Conservation (phyloP, 1,139 yeast species). For the Yamadazyma diddensiae region DNA sequence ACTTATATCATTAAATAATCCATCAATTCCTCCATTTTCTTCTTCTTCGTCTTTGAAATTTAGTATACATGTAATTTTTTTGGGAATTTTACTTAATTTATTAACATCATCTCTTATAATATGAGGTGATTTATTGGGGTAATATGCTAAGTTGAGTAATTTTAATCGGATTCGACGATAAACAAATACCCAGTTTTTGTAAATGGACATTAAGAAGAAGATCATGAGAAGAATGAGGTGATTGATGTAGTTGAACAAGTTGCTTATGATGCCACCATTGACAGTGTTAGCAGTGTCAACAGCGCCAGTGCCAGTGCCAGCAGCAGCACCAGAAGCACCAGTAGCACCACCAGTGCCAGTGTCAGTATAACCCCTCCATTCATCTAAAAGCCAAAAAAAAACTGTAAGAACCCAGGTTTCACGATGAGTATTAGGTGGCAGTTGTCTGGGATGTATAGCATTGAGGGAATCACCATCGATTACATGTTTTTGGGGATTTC, state of each 20-base stretch:
- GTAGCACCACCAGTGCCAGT: background rate
- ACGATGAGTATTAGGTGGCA: constrained; percentile 6
- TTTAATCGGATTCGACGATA: constrained; percentile 58
- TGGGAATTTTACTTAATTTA: constrained; percentile 72
- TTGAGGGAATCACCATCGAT: background rate
- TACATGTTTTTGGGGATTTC: background rate
- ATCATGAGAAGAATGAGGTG: constrained; percentile 46
- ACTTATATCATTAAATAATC: constrained; percentile 70
- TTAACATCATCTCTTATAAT: constrained; percentile 81
- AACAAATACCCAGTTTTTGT: constrained; percentile 49
- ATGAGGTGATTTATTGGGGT: constrained; percentile 83
- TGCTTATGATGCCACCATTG: too few species aligned
- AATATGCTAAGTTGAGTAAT: constrained; percentile 63
- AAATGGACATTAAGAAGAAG: constrained; percentile 55
- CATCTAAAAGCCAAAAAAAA: constrained; percentile 3
- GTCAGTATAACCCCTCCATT: background rate
- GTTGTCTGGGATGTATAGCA: background rate
- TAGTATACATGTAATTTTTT: constrained; percentile 68
- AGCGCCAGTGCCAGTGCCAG: background rate
- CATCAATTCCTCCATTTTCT: constrained; percentile 86
- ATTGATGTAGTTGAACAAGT: constrained; percentile 12
- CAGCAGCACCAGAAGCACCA: background rate
- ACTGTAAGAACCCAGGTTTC: constrained; percentile 3
- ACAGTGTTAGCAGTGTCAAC: background rate
- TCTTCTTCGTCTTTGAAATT: constrained; percentile 71